Base-by-base conservation (phyloP, 2,329 filamentous ascomycete species). In the Paraphoma chrysanthemicola region DNA sequence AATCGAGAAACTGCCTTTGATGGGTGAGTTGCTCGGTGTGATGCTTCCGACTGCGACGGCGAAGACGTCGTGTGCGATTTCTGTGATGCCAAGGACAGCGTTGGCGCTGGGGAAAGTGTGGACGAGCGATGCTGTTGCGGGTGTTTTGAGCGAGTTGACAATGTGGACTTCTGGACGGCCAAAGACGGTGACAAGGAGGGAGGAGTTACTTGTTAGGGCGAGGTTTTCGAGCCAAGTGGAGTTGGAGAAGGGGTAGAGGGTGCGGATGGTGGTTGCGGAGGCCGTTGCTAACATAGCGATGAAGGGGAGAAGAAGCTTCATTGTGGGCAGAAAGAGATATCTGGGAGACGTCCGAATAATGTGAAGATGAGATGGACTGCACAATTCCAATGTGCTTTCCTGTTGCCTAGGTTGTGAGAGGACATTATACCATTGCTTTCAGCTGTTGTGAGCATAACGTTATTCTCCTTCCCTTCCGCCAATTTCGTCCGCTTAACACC, bases 171-270 rank as follows among this genome's bases (percentile, higher is more conserved):
- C 68, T 7, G 77, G 67, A 17, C 49, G 46, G 41, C 70, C 68
- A 9, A 78, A 53, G 4, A 71, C 56, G 12, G 68, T 62, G n/a
- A 74, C 68, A 30, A 79, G 68, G n/a, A 79, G 58, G 28, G 74
- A 66, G 12, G 74, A 75, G 44, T 77, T 78, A n/a, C 66, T 48
- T 17, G 71, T 74, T 3, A 76, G 54, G 8, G 69, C 73, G 23
- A 80, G 62, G 50, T 80, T 80, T 56, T 80, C 78, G 38, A 72
- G 54, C 68, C 68, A 73, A 11, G 65, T 70, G 18, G 56, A 51
- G 31, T 68, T 67, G 4, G 62, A 49, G 45, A 74, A 74, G 45
- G 71, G 58, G 46, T 71, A 59, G 33, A 73, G 17, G 14, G 51
- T 63, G n/a, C 54, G 53, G 6, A 56, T 42, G 17, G 51, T 30